These are phyloP conservation scores for Candida maesae DNA, from an alignment of 805 yeast genomes.

Conservation along the genomic window DNA sequence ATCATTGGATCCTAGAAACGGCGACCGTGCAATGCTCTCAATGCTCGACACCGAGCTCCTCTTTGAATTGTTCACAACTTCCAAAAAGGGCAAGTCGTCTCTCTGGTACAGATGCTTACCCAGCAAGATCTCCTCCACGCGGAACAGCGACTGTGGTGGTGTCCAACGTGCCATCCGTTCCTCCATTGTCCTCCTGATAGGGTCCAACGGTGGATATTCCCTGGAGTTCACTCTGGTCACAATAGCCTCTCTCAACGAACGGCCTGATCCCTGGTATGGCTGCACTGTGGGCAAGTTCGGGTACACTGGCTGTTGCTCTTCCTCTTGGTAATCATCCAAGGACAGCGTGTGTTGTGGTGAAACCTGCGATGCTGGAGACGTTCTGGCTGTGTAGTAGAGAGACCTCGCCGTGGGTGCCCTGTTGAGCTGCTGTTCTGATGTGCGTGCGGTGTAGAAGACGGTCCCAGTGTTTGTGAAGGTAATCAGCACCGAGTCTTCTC, in stretches of 20 bases:
- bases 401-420: not conserved
- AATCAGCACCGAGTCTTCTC: conserved; percentile 1
- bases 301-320: conserved; percentile 19
- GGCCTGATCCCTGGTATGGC: conserved; percentile 17
- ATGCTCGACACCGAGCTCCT: conserved; percentile 9
- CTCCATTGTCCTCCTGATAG: conserved; percentile 32
- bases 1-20: not conserved
- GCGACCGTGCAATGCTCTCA: conserved; percentile 16
- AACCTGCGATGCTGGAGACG: no score
- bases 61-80: not conserved
- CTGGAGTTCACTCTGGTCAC: conserved; percentile 29
- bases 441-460: conserved; percentile 2
- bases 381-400: not conserved
- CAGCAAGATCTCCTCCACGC: conserved; percentile 28
- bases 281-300: conserved; percentile 17
- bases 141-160: conserved; percentile 28
- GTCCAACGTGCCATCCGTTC: conserved; percentile 35
- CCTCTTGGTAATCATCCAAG: no score
- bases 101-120: conserved; percentile 34
- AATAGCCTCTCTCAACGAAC: conserved; percentile 27
- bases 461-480: no score
- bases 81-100: conserved; percentile 16
- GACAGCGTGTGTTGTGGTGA: no score
- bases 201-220: conserved; percentile 25
- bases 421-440: not conserved